phyloP scores from a whole-genome alignment of 2,329 filamentous ascomycete genomes.

The Teratosphaeria zuluensis region DNA sequence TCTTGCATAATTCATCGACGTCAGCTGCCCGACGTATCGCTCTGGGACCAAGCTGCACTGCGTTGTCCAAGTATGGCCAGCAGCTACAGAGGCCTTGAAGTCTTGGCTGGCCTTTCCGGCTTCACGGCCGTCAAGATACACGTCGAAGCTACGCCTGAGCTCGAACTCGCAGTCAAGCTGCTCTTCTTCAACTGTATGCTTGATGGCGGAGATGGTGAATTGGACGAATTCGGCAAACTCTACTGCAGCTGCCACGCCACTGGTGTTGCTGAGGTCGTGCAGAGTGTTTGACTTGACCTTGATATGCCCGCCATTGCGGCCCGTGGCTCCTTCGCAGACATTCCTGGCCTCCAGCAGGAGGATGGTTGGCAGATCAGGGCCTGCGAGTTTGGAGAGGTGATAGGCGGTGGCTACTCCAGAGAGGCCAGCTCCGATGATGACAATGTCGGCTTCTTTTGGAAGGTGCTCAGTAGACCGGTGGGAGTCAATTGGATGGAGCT shows the following conservation, averaged over 20 bases:
- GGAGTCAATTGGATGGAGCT: conserved; percentile 36
- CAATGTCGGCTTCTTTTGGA: conserved; percentile 15
- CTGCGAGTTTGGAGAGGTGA: conserved; percentile 7
- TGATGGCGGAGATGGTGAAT: conserved; percentile 22
- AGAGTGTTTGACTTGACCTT: conserved; percentile 6
- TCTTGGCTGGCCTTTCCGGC: conserved; percentile 3
- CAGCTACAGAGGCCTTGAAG: conserved; percentile 2
- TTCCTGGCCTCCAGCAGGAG: conserved; percentile 19
- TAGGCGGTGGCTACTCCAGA: conserved; percentile 16
- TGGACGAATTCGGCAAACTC: conserved; percentile 23
- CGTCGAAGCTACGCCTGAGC: conserved; percentile 32
- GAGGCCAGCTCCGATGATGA: conserved; percentile 19
- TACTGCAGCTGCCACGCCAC: conserved; percentile 23
- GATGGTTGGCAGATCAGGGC: conserved; percentile 5
- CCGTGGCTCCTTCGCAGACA: conserved; percentile 19
- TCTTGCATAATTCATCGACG: conserved; percentile 7
- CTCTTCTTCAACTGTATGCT: conserved; percentile 29
- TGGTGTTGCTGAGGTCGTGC: conserved; percentile 1
- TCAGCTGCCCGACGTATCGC: conserved; percentile 6
- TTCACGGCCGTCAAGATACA: conserved; percentile 24
- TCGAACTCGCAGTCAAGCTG: conserved; percentile 38
- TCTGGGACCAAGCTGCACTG: conserved; percentile 2
- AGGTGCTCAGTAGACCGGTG: conserved; percentile 55
- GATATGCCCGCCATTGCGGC: conserved; percentile 16
- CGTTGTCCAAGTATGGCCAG: conserved; percentile 6